Percentiles rank a stretch among this genome's conserved stretches.
phyloP scores from a whole-genome alignment of 441 rosid species.

The Pelargonium cotyledonis region DNA sequence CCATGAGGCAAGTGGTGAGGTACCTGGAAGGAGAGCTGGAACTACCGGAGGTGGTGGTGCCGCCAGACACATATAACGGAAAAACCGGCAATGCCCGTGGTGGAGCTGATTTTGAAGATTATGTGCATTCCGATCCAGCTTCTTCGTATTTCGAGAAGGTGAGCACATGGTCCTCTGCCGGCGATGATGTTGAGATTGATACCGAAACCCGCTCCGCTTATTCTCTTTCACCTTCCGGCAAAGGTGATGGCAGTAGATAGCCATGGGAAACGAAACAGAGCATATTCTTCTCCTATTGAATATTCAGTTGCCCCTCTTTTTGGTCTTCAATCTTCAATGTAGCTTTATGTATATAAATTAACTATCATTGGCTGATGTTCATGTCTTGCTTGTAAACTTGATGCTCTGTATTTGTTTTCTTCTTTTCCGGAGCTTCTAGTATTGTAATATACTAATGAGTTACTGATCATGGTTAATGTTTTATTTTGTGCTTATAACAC shows the following conservation, averaged over 20 bases:
- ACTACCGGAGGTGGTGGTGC: conserved; percentile 40
- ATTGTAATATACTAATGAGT: too few species aligned
- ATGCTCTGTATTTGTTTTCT: too few species aligned
- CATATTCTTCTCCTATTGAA: neutral
- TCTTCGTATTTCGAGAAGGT: conserved; percentile 37
- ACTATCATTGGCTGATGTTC: too few species aligned
- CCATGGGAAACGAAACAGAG: neutral
- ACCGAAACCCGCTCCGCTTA: conserved; percentile 36
- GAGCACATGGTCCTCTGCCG: conserved; percentile 32
- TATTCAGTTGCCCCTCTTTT: too few species aligned
- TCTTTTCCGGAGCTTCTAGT: too few species aligned
- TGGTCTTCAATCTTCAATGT: too few species aligned
- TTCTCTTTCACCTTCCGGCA: conserved; percentile 23
- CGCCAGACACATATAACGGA: conserved; percentile 38
- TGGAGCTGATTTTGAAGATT: conserved; percentile 33
- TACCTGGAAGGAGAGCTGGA: conserved; percentile 60
- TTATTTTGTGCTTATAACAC: too few species aligned
- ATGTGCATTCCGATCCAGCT: conserved; percentile 42
- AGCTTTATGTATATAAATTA: too few species aligned
- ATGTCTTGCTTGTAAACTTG: too few species aligned
- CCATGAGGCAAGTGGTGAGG: conserved; percentile 68
- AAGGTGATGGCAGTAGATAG: conserved; percentile 24
- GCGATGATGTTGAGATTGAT: conserved; percentile 33
- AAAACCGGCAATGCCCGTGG: conserved; percentile 28
- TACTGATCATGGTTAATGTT: too few species aligned